These are phyloP conservation scores for Amaranthus tricolor DNA, from an alignment of 179 eudicot species.

Conservation along the genomic window DNA sequence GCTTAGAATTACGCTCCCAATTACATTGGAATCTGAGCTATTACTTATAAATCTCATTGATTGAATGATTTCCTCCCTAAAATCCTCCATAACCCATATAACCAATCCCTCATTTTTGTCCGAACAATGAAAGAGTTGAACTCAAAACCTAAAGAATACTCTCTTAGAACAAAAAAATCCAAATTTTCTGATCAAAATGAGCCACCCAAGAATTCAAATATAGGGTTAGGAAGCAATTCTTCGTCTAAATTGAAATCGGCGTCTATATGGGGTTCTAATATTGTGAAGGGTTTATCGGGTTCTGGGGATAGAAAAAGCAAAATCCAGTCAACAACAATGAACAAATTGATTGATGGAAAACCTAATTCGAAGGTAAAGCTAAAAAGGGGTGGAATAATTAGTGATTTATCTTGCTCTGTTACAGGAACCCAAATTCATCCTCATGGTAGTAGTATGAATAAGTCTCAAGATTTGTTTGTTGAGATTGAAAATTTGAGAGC, in stretches of 20 bases:
- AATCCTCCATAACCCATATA: neutral
- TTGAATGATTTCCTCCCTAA: neutral
- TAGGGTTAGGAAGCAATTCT: constrained; percentile 28
- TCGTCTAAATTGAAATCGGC: constrained; percentile 40
- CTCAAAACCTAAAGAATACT: constrained; percentile 23
- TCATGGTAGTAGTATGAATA: constrained; percentile 16
- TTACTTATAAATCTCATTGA: neutral
- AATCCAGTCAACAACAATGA: constrained; percentile 27
- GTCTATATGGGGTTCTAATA: constrained; percentile 52
- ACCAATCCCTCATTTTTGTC: too few species aligned
- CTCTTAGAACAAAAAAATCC: constrained; percentile 27
- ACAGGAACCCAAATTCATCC: constrained; percentile 54
- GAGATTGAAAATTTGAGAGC: constrained; percentile 74
- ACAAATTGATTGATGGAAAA: neutral
- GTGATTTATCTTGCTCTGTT: constrained; percentile 51
- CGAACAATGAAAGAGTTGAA: constrained; percentile 46
- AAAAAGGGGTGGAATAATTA: constrained; percentile 43
- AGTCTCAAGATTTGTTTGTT: constrained; percentile 44
- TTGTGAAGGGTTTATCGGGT: constrained; percentile 53
- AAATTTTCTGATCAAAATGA: constrained; percentile 59
- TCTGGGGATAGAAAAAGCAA: constrained; percentile 45
- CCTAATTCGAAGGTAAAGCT: constrained; percentile 14
- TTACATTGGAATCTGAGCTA: constrained; percentile 4
- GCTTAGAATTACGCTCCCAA: constrained; percentile 16
- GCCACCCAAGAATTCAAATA: constrained; percentile 29